Evolutionary conservation across 306 rosid genomes (phyloP), one percentile per base, ranked within the genome.

Genomic region (Urtica urens): DNA sequence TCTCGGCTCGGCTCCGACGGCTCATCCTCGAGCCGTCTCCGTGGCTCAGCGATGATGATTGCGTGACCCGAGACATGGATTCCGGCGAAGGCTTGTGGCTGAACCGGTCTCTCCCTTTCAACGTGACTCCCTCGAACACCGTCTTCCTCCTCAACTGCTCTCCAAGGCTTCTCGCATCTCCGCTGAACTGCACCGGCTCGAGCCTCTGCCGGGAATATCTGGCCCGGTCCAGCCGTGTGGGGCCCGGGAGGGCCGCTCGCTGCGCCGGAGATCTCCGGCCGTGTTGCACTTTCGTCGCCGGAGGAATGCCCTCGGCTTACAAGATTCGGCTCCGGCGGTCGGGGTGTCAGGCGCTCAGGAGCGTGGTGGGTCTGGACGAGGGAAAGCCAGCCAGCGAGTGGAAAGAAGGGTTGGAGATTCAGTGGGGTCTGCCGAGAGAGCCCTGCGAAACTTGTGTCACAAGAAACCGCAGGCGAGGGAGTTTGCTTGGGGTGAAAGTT

Each of bases 401-500:
- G 99, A 85, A 81, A 53, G 94, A 81, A 48, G 95, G 95, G 6
- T 60, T 90, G 60, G 95, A 90, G 68, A 75, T 90, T 75, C 99
- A 85, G 54, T 85, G 95, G 99, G 3, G 66, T 54, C 60, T 75
- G 49, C 94, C 99, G 38, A 53, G 53, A 21, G 99, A 85, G 71
- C 87, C 94, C 2, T 55, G 55, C 12, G 77, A 72, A 63, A 59
- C 67, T 5, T 82, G 95, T 68, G 55, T 56, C 55, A 61, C 30
- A 11, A 66, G 69, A 65, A 68, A 56, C 53, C 69, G 66, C 33
- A 22, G 41, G 9, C 75, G 58, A 52, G 60, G 67, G 20, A 33
- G 69, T 43, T 73, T 10, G n/a, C 11, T 80, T 46, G 53, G 61
- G 53, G 64, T 74, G 35, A 64, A 66, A 59, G 66, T 71, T 49